Conservation (phyloP, 2,329 filamentous ascomycete species). For the Penicillium sp. region DNA sequence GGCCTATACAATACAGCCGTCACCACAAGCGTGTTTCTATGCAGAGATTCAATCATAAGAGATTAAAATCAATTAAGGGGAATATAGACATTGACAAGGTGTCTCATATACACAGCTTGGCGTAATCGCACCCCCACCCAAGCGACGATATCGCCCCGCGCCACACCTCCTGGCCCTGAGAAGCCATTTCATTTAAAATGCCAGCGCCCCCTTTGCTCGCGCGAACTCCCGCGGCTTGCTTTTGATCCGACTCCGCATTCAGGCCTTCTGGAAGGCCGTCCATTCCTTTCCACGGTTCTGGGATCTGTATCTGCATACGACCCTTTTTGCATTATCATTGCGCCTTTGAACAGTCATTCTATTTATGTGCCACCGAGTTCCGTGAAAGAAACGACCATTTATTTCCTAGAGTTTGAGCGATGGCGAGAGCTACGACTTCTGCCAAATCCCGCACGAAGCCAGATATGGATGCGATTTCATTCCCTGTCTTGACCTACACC, state of each 20-base stretch:
- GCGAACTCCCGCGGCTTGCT: conserved; percentile 8
- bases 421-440: conserved; percentile 33
- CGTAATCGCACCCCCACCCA: conserved; percentile 23
- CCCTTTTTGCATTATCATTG: conserved; percentile 14
- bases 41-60: background rate
- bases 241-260: conserved; percentile 14
- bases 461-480: conserved; percentile 30
- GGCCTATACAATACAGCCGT: background rate
- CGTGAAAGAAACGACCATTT: background rate
- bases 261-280: conserved; percentile 45
- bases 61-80: background rate
- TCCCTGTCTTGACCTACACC: conserved; percentile 34
- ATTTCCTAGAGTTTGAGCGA: conserved; percentile 15
- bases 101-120: conserved; percentile 25
- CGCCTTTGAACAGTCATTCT: conserved; percentile 16
- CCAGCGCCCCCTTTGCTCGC: conserved; percentile 4
- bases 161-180: conserved; percentile 17
- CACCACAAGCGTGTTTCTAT: background rate
- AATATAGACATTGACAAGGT: conserved; percentile 2
- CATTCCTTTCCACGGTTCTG: conserved; percentile 31
- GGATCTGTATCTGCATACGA: background rate
- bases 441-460: conserved; percentile 33
- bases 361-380: conserved; percentile 3
- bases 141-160: conserved; percentile 16
- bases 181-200: conserved; percentile 10